Evolutionary conservation across 495 filamentous ascomycete species (phyloP).

Genomic region (Evansstolkia leycettana): DNA sequence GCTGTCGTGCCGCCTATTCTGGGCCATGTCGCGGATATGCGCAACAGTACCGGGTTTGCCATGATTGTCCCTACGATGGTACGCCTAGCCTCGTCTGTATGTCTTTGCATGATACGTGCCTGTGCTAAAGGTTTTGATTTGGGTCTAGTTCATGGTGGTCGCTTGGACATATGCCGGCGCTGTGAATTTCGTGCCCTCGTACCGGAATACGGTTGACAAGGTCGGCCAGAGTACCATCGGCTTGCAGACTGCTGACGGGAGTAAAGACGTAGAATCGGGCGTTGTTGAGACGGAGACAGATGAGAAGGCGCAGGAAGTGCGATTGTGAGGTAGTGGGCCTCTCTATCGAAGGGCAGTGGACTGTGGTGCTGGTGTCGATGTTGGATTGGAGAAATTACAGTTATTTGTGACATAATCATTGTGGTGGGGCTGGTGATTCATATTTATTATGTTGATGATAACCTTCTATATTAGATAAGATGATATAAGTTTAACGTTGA

Average conservation of each 20-base stretch:
- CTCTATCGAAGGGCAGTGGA: no score
- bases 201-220: conserved; percentile 46
- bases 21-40: conserved; percentile 35
- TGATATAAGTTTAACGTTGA: no score
- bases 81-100: no score
- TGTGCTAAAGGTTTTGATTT: no score
- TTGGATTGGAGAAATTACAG: no score
- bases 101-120: no score
- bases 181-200: conserved; percentile 52
- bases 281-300: conserved; percentile 3
- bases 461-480: no score
- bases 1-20: conserved; percentile 39
- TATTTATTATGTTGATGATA: no score
- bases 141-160: conserved; percentile 30
- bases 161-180: conserved; percentile 46
- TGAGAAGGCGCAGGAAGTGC: conserved; percentile 5
- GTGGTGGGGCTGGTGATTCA: no score
- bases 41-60: conserved; percentile 34
- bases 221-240: conserved; percentile 43
- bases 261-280: conserved; percentile 17
- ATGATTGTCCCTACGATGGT: conserved; percentile 48
- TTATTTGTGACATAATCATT: no score
- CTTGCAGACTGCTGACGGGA: conserved; percentile 12
- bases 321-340: conserved; percentile 3
- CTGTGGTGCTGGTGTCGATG: no score